These are phyloP conservation scores for Moricandia arvensis DNA, from an alignment of 345 rosid genomes.

Conservation along the genomic window DNA sequence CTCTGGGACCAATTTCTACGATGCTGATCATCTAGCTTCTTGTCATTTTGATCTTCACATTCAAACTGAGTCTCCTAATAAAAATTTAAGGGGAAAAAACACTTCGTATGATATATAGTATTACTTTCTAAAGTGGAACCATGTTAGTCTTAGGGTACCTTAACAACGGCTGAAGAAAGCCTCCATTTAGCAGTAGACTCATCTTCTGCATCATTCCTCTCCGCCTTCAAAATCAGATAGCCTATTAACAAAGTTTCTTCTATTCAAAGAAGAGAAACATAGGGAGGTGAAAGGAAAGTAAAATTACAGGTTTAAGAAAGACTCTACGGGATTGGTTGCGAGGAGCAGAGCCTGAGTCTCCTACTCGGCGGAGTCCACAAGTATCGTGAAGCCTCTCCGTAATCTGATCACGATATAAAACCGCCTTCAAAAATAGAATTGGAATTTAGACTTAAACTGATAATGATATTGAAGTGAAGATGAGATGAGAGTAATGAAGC, in stretches of 20 bases:
- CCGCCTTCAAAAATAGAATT: neutral
- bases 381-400: neutral
- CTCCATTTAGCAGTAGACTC: neutral
- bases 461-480: neutral
- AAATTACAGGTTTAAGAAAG: neutral
- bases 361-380: neutral
- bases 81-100: neutral
- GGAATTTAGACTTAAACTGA: neutral
- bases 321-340: neutral
- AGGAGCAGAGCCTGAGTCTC: neutral
- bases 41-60: too few species aligned
- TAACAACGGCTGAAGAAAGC: neutral
- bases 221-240: neutral
- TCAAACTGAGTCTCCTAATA: too few species aligned
- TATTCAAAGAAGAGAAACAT: neutral
- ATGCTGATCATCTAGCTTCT: too few species aligned
- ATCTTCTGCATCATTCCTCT: neutral
- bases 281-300: neutral
- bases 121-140: neutral
- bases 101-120: neutral
- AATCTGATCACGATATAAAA: neutral
- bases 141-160: neutral
- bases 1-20: neutral
- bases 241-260: neutral
- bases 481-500: too few species aligned